A percentile compares a stretch with the other conserved stretches of the same genome.
These are phyloP conservation scores for Phalaenopsis hybrid DNA, from an alignment of 116 monocot genomes.

Conservation along the genomic window DNA sequence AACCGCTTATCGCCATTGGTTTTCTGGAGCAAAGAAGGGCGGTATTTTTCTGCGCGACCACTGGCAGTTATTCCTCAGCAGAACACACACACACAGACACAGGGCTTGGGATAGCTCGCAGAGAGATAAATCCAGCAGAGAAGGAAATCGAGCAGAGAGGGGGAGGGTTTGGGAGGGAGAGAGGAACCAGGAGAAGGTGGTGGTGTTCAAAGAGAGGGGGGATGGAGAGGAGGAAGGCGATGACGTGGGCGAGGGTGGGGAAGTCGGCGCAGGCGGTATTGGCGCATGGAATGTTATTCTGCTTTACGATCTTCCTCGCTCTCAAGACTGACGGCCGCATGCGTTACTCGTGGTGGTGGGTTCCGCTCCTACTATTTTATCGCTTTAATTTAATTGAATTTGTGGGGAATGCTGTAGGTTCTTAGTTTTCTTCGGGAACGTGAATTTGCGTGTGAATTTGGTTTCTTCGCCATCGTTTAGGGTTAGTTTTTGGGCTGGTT, in stretches of 20 bases:
- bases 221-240: constrained; percentile 35
- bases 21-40: background rate
- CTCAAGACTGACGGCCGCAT: constrained; percentile 48
- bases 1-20: background rate
- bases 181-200: background rate
- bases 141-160: too few relatives aligned
- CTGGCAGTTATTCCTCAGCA: background rate
- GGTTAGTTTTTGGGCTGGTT: too few relatives aligned
- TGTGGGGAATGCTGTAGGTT: background rate
- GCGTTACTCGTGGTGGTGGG: constrained; percentile 35
- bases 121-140: too few relatives aligned
- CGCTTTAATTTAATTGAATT: background rate
- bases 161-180: background rate
- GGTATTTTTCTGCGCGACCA: background rate
- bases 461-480: background rate
- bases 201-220: background rate
- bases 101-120: background rate
- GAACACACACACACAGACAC: constrained; percentile 11
- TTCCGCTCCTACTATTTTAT: background rate
- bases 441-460: background rate
- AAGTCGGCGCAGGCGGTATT: constrained; percentile 46
- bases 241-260: constrained; percentile 62
- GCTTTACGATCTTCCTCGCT: constrained; percentile 64
- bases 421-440: background rate
- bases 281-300: constrained; percentile 56